Evolutionary conservation across 2,329 filamentous ascomycete species (phyloP), one percentile per base, ranked within the genome.

Genomic region (Ceratocystis papillata): DNA sequence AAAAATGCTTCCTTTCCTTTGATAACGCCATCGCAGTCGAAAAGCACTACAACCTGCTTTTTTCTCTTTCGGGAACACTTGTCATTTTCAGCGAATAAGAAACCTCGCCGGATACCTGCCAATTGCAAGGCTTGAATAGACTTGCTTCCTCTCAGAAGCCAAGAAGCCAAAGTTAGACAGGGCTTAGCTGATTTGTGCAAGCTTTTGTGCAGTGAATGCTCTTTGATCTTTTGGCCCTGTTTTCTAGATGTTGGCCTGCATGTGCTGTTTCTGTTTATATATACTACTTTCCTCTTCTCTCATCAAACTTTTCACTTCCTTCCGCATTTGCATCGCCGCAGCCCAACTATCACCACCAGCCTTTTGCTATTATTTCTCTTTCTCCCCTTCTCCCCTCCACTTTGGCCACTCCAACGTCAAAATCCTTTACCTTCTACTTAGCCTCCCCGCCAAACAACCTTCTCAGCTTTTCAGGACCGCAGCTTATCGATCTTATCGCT

Each of bases 401-500:
- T 8, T 65, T 30, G 22, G 48, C 25, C 15, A 5, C 25, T 53
- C 17, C 48, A 12, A 50, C 48, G 17, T 6, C 48, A 28, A 15
- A 41, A 53, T 15, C 48, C 48, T 53, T 28, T 28, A 17, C 25
- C 48, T 53, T 28, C 28, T 15, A 22, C 48, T 20, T 20, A 7
- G 8, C 48, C 48, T n/a, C 20, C 22, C 48, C 20, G 20, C 48
- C 17, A 50, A 50, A 50, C 48, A 50, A 50, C 48, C 55, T 59
- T 37, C 55, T 22, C 37, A 41, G 37, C 37, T 22, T 25, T 55
- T 25, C 22, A 37, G 55, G 28, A 17, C 17, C 33, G 55, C 55
- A 37, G 17, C 55, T 59, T 59, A 59, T 37, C 55, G 55, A 59
- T 37, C 55, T 37, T 59, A 59, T 59, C 55, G 55, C 55, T n/a